Evolutionary conservation across 306 rosid species (phyloP).

Genomic region (Vigna reflexopilosa): DNA sequence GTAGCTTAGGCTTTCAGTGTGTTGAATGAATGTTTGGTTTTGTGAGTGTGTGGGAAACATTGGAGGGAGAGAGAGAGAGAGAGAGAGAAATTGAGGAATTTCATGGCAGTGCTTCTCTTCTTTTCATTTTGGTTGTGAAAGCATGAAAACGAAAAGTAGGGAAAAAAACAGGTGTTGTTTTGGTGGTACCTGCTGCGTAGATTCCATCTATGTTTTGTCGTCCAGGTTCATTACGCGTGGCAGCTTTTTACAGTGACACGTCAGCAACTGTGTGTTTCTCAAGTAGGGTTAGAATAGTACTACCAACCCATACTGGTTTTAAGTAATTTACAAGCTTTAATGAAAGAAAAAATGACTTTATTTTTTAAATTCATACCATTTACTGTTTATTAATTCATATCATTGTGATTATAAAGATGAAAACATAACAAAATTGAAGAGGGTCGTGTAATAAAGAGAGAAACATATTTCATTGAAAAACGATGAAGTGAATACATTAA

Average conservation of each 20-base stretch:
- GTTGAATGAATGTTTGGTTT: neutral
- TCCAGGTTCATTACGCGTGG: constrained; percentile 30
- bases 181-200: constrained; percentile 11
- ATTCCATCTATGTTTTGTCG: constrained; percentile 28
- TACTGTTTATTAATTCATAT: too few relatives aligned
- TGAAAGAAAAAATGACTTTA: too few relatives aligned
- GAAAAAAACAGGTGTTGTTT: constrained; percentile 15
- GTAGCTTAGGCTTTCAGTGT: neutral
- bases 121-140: neutral
- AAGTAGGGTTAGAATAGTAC: neutral
- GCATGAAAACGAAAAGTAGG: constrained; percentile 30
- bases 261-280: neutral
- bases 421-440: too few relatives aligned
- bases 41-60: neutral
- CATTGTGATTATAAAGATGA: too few relatives aligned
- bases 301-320: neutral
- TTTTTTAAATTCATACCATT: too few relatives aligned
- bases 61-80: constrained; percentile 9
- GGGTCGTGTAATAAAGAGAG: too few relatives aligned
- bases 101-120: constrained; percentile 12
- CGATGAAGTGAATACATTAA: too few relatives aligned
- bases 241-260: neutral
- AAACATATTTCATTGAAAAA: too few relatives aligned
- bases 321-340: neutral
- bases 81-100: constrained; percentile 40